Conservation (phyloP, 495 filamentous ascomycete species). For the Annulohypoxylon maeteangense region DNA sequence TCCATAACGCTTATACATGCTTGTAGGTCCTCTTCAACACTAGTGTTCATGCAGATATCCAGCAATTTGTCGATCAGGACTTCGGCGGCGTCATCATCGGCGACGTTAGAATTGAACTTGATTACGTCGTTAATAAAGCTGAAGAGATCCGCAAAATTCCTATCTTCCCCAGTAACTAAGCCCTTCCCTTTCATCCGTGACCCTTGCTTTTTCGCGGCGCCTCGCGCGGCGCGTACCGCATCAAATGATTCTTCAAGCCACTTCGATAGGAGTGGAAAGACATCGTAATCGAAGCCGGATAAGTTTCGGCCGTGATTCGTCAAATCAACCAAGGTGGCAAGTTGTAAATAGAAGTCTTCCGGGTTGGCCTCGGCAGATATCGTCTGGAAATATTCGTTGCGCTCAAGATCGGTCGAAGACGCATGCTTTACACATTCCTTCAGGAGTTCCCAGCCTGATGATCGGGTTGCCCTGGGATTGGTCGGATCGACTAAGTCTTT, state of each 20-base stretch:
- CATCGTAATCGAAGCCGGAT: conserved; percentile 70
- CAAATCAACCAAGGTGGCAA: conserved; percentile 69
- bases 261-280: conserved; percentile 66
- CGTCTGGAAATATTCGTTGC: conserved; percentile 70
- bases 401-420: conserved; percentile 70
- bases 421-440: conserved; percentile 70
- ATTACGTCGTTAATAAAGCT: conserved; percentile 80
- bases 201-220: conserved; percentile 56
- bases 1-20: conserved; percentile 81
- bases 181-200: conserved; percentile 62
- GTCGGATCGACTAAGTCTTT: conserved; percentile 70
- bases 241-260: conserved; percentile 68
- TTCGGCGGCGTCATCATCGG: conserved; percentile 73
- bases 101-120: conserved; percentile 83
- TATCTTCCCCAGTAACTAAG: conserved; percentile 69
- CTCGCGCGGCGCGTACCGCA: conserved; percentile 61
- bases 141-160: conserved; percentile 74
- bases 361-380: conserved; percentile 61
- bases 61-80: conserved; percentile 74
- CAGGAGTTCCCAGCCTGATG: conserved; percentile 70
- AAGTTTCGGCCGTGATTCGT: conserved; percentile 72
- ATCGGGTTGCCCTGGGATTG: conserved; percentile 63
- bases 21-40: conserved; percentile 75
- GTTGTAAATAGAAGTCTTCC: conserved; percentile 71
- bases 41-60: conserved; percentile 79